Evolutionary conservation across 2,329 filamentous ascomycete species (phyloP).

Genomic region (Alternaria sp.): DNA sequence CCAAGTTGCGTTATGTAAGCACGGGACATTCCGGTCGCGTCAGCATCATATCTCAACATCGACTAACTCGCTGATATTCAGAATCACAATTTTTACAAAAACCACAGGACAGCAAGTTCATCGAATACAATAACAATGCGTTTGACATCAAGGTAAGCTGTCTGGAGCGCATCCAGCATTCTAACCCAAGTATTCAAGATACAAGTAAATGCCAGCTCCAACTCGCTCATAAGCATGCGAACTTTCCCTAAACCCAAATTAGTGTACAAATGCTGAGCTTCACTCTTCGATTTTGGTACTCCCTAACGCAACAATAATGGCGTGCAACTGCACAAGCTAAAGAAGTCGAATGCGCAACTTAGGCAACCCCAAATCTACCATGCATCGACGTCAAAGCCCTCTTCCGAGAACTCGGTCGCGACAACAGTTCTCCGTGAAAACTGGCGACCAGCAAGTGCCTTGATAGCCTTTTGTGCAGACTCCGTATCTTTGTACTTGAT

Average conservation of each 20-base stretch:
- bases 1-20: neutral
- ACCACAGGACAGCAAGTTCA: neutral
- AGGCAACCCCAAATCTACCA: slow-evolving; percentile 66
- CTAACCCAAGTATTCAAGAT: slow-evolving; percentile 13
- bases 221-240: slow-evolving; percentile 7
- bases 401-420: slow-evolving; percentile 95
- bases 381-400: slow-evolving; percentile 91
- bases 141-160: slow-evolving; percentile 11
- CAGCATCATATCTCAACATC: neutral
- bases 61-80: neutral
- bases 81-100: neutral
- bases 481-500: slow-evolving; percentile 87
- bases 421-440: slow-evolving; percentile 97
- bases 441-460: slow-evolving; percentile 90
- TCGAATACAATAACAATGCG: neutral
- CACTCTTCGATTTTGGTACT: slow-evolving; percentile 13
- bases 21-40: neutral
- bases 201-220: slow-evolving; percentile 10
- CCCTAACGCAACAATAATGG: slow-evolving; percentile 4
- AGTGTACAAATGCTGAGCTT: slow-evolving; percentile 17
- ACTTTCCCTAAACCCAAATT: slow-evolving; percentile 16
- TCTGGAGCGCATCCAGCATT: neutral
- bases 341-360: slow-evolving; percentile 8
- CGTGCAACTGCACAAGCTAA: slow-evolving; percentile 14
- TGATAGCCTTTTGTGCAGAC: slow-evolving; percentile 82